These are phyloP conservation scores for Rosa chinensis DNA, from an alignment of 306 rosid species.

Conservation along the genomic window DNA sequence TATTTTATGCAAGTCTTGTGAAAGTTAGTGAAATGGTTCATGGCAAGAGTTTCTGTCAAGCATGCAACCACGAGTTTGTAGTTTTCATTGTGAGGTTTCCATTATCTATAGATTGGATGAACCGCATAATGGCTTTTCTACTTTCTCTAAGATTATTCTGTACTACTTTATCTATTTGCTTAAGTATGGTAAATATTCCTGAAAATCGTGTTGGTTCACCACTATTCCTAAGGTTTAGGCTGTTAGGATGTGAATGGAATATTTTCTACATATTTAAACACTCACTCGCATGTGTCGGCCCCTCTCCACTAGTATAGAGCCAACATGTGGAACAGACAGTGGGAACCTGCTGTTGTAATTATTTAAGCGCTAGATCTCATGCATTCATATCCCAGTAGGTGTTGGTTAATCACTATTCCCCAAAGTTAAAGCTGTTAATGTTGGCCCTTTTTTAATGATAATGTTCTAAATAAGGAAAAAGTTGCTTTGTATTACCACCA, in stretches of 20 bases:
- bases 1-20: background rate
- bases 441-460: background rate
- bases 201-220: background rate
- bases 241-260: background rate
- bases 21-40: background rate
- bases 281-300: background rate
- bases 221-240: background rate
- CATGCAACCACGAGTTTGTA: background rate
- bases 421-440: background rate
- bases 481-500: background rate
- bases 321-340: background rate
- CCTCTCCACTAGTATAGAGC: background rate
- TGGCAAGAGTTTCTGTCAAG: background rate
- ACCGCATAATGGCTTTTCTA: background rate
- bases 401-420: background rate
- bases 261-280: background rate
- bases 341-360: background rate
- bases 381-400: background rate
- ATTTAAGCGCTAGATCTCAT: background rate
- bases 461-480: background rate
- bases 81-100: background rate
- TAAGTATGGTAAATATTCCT: background rate
- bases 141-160: background rate
- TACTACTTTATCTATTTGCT: background rate
- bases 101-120: background rate